Percentiles rank a stretch among this genome's conserved stretches.
These are phyloP conservation scores for Diophrys appendiculata DNA, from an alignment of 73 alveolate species.

Conservation along the genomic window DNA sequence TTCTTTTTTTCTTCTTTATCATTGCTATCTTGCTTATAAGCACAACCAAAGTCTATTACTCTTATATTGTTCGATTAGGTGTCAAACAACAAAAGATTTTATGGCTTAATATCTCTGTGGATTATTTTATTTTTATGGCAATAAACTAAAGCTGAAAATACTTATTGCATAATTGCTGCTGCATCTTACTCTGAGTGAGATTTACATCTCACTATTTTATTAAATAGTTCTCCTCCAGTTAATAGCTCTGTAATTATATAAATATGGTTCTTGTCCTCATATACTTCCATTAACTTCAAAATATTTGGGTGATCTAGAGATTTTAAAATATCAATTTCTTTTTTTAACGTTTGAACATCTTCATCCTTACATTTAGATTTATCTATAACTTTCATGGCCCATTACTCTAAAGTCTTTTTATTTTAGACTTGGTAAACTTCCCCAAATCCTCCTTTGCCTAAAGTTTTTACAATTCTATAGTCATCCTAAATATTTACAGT, in stretches of 20 bases:
- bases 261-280: not conserved
- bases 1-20: conserved; percentile 46
- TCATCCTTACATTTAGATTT: not conserved
- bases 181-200: too few relatives aligned
- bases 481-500: too few relatives aligned
- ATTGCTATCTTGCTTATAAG: conserved; percentile 47
- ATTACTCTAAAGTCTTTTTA: not conserved
- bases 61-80: too few relatives aligned
- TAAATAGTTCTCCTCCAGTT: conserved; percentile 8
- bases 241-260: not conserved
- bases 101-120: conserved; percentile 16
- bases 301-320: not conserved
- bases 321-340: not conserved
- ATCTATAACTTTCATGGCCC: not conserved
- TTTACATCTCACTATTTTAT: too few relatives aligned
- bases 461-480: not conserved
- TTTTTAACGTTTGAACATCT: not conserved
- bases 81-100: conserved; percentile 23
- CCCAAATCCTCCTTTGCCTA: conserved; percentile 17
- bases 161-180: too few relatives aligned
- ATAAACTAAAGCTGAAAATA: not conserved
- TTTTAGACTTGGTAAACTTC: not conserved
- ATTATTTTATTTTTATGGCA: not conserved
- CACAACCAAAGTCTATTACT: conserved; percentile 54
- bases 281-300: not conserved